Evolutionary conservation across 1,284 basidiomycete genomes (phyloP).

Genomic region (Xerocomus amazonicus): DNA sequence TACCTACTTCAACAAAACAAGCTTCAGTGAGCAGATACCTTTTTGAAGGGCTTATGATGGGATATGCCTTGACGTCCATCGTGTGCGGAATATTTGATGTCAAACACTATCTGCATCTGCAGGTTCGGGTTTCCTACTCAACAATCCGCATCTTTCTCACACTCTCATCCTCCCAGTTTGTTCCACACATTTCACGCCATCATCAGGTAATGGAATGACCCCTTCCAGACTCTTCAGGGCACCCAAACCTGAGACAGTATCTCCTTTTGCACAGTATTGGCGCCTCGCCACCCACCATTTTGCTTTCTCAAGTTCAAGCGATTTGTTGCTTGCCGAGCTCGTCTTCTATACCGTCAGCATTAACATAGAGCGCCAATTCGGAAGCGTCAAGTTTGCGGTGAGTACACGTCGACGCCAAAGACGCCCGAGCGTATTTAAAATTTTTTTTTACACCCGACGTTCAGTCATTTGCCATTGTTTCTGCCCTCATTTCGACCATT

Average conservation of each 20-base stretch:
- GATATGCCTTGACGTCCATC: slow-evolving; percentile 66
- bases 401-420: slow-evolving; percentile 30
- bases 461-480: slow-evolving; percentile 74
- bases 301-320: slow-evolving; percentile 80
- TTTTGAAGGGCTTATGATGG: slow-evolving; percentile 69
- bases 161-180: slow-evolving; percentile 40
- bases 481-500: slow-evolving; percentile 61
- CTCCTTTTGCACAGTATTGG: slow-evolving; percentile 66
- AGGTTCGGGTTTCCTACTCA: slow-evolving; percentile 41
- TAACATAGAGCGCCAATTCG: slow-evolving; percentile 82
- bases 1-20: not conserved
- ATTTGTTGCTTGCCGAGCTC: slow-evolving; percentile 76
- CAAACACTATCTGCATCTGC: slow-evolving; percentile 85
- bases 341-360: slow-evolving; percentile 73
- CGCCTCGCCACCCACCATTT: slow-evolving; percentile 73
- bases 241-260: slow-evolving; percentile 22
- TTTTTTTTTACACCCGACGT: not conserved
- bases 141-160: slow-evolving; percentile 11
- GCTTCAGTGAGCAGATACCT: not conserved
- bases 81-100: slow-evolving; percentile 75
- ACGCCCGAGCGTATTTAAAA: not conserved
- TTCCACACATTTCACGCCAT: slow-evolving; percentile 67
- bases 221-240: slow-evolving; percentile 10
- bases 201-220: slow-evolving; percentile 51
- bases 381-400: slow-evolving; percentile 86